phyloP scores from a whole-genome alignment of 1,284 basidiomycete species.

The Taiwanofungus camphoratus region DNA sequence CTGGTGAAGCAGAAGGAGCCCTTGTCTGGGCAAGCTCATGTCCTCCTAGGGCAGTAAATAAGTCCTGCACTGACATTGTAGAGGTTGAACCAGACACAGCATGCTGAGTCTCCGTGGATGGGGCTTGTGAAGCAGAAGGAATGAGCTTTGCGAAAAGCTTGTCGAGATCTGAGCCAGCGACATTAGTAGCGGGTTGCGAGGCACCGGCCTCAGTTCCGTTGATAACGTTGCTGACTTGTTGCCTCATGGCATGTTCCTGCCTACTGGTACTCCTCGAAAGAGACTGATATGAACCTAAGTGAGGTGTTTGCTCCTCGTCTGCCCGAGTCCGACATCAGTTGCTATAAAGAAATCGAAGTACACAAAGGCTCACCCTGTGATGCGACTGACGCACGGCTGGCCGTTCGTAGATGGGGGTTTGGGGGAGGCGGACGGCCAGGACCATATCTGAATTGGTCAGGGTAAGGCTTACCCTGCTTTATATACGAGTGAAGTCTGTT shows the following conservation, averaged over 20 bases:
- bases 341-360: too few species aligned
- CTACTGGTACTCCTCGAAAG: not conserved
- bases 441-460: conserved; percentile 62
- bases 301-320: not conserved
- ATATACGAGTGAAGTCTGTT: conserved; percentile 58
- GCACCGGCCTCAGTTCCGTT: not conserved
- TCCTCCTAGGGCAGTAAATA: conserved; percentile 20
- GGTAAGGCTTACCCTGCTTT: conserved; percentile 58
- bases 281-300: not conserved
- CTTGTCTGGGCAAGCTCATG: not conserved
- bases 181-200: conserved; percentile 12
- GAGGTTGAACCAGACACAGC: conserved; percentile 17
- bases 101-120: conserved; percentile 12
- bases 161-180: conserved; percentile 47
- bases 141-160: conserved; percentile 54
- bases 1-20: conserved; percentile 2
- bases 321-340: too few species aligned
- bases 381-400: conserved; percentile 15
- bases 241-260: not conserved
- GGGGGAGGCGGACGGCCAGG: conserved; percentile 57
- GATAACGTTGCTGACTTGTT: not conserved
- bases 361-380: conserved; percentile 11
- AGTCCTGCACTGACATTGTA: conserved; percentile 19
- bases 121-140: conserved; percentile 14
- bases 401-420: conserved; percentile 32